Base-by-base conservation (phyloP, 129 eudicot genomes). In the Escallonia rubra region DNA sequence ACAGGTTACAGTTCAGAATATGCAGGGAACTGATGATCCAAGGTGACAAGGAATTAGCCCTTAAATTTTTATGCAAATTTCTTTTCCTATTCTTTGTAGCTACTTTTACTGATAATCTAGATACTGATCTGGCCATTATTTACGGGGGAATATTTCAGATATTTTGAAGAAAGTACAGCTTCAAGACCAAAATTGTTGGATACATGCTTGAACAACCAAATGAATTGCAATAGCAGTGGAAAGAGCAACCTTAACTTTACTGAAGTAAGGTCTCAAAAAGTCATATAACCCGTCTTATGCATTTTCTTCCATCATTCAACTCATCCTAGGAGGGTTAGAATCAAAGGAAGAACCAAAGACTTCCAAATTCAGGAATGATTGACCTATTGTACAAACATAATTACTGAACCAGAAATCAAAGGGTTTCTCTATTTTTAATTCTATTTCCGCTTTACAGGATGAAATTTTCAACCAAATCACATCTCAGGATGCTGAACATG, bases 1-100 rank as follows among this genome's bases (percentile, higher is more conserved):
- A 41, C 97, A 94, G 97, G 92, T 94, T 60, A 80, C 83, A 52
- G 69, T 90, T 68, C 94, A 90, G 74, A 94, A 74, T 70, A 81
- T 85, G 83, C 87, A 81, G 78, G 82, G 83, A 75, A 72, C 65
- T 10, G 83, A 79, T 11, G 89, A 94, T 57, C 63, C 38, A 75
- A 94, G 99, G 99, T 94, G 67, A 82, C 23, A 54, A 9, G 23
- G 48, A 78, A 6, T 57, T 11, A 9, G 12, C 55, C 3, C 0
- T 50, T 50, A 5, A 50, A 2, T 50, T 50, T 11, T 8, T 11
- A 50, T 50, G 55, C 13, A 50, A 54, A n/a, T 54, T 12, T 8
- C 13, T 54, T 11, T 54, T 2, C 5, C 59, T 34, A 54, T 54
- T 23, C 10, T 50, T 46, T 54, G 13, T 11, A 34, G 16, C 34